phyloP scores from a whole-genome alignment of 768 basidiomycete genomes.

The Suillus subalutaceus region DNA sequence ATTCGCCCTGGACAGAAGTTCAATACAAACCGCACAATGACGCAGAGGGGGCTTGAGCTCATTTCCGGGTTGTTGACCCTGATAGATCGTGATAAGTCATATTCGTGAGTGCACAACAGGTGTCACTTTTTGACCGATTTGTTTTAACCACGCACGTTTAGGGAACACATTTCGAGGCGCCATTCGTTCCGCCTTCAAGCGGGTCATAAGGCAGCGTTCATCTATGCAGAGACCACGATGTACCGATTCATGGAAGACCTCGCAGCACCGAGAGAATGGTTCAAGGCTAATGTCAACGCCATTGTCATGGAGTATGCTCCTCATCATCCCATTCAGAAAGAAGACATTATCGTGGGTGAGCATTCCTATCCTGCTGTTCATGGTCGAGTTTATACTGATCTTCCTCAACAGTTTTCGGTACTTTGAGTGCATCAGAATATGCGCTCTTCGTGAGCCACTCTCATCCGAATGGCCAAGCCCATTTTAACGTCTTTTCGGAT shows the following conservation, averaged over 20 bases:
- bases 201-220: slow-evolving; percentile 64
- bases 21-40: slow-evolving; percentile 54
- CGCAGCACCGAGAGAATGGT: slow-evolving; percentile 36
- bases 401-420: slow-evolving; percentile 57
- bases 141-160: slow-evolving; percentile 43
- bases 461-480: slow-evolving; percentile 64
- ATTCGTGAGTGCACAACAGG: slow-evolving; percentile 51
- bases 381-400: not conserved
- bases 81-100: slow-evolving; percentile 31
- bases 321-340: slow-evolving; percentile 51
- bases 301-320: slow-evolving; percentile 11
- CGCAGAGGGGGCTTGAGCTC: slow-evolving; percentile 58
- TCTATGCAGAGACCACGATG: slow-evolving; percentile 67
- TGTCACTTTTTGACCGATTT: slow-evolving; percentile 46
- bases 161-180: slow-evolving; percentile 45
- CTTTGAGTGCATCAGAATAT: slow-evolving; percentile 70
- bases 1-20: slow-evolving; percentile 40
- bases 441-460: slow-evolving; percentile 76
- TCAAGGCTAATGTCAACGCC: slow-evolving; percentile 9
- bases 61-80: slow-evolving; percentile 54
- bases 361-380: not conserved
- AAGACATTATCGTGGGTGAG: slow-evolving; percentile 57
- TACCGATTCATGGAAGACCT: slow-evolving; percentile 68
- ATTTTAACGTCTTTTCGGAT: slow-evolving; percentile 69
- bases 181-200: slow-evolving; percentile 61